Evolutionary conservation across 2,329 filamentous ascomycete species (phyloP).

Genomic region (Escovopsis weberi): DNA sequence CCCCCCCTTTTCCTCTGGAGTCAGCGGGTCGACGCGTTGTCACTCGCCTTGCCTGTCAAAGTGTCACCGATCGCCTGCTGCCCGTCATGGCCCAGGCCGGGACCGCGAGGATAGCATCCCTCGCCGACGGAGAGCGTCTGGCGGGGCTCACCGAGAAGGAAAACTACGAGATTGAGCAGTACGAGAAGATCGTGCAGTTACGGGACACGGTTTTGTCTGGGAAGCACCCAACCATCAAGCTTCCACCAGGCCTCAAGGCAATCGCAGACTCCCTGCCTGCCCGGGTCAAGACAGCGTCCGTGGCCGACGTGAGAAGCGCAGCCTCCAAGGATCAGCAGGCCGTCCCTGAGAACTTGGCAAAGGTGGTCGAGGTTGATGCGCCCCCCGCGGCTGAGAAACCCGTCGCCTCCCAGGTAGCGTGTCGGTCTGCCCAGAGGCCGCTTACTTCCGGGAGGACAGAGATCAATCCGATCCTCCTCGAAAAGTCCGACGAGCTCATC

Average conservation of each 20-base stretch:
- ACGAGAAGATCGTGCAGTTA: slow-evolving; percentile 67
- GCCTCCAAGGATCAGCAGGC: neutral
- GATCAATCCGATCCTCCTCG: slow-evolving; percentile 70
- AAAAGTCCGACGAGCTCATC: slow-evolving; percentile 74
- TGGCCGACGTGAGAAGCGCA: slow-evolving; percentile 7
- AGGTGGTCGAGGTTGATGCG: neutral
- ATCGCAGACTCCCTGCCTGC: slow-evolving; percentile 6
- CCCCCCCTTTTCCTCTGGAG: too few relatives aligned
- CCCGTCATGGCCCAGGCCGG: slow-evolving; percentile 15
- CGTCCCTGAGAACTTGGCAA: neutral
- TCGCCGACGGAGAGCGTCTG: slow-evolving; percentile 10
- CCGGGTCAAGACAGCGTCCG: slow-evolving; percentile 3
- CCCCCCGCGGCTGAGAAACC: neutral
- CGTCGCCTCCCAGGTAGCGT: neutral
- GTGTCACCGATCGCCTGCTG: neutral
- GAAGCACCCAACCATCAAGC: slow-evolving; percentile 50
- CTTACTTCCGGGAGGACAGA: slow-evolving; percentile 38
- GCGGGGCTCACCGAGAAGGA: slow-evolving; percentile 28
- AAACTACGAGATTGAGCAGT: slow-evolving; percentile 48
- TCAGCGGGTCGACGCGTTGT: neutral
- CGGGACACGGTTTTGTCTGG: slow-evolving; percentile 71
- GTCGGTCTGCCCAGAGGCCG: neutral
- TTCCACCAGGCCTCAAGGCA: slow-evolving; percentile 26
- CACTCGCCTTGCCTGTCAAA: neutral
- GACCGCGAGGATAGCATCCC: slow-evolving; percentile 6